Conservation (phyloP, 1,284 basidiomycete genomes). For the Tilletia setariae region DNA sequence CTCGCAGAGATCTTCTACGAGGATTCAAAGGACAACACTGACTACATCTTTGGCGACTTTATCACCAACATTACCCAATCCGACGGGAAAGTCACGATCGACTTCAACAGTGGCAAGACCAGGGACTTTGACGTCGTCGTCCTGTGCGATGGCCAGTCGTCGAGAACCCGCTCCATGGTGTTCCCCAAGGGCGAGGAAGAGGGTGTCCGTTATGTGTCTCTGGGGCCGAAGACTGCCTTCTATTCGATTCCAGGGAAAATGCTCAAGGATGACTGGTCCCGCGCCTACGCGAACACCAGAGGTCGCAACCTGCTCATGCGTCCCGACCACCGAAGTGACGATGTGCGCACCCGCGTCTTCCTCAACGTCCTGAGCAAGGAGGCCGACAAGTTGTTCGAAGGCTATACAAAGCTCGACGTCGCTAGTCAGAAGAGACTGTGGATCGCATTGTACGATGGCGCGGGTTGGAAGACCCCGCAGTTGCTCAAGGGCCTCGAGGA, state of each 20-base stretch:
- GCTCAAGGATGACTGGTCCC: slow-evolving; percentile 26
- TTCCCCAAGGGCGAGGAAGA: slow-evolving; percentile 23
- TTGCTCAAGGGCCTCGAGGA: slow-evolving; percentile 23
- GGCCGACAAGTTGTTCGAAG: neutral
- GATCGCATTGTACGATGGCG: slow-evolving; percentile 19
- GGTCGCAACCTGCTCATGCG: slow-evolving; percentile 20
- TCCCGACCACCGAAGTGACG: slow-evolving; percentile 29
- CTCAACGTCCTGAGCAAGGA: slow-evolving; percentile 15
- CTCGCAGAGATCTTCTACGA: slow-evolving; percentile 29
- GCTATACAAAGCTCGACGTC: neutral
- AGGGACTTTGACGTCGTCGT: slow-evolving; percentile 31
- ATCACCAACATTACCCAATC: slow-evolving; percentile 26
- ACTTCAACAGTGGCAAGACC: slow-evolving; percentile 22
- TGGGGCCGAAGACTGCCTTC: slow-evolving; percentile 23
- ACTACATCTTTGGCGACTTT: slow-evolving; percentile 27
- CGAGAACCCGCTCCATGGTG: slow-evolving; percentile 26
- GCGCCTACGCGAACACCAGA: slow-evolving; percentile 21
- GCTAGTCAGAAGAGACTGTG: slow-evolving; percentile 25
- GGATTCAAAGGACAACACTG: slow-evolving; percentile 21
- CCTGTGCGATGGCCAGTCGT: slow-evolving; percentile 37
- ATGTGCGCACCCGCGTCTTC: slow-evolving; percentile 18
- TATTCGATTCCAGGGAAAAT: slow-evolving; percentile 23
- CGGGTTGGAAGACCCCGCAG: slow-evolving; percentile 25
- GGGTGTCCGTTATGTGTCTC: slow-evolving; percentile 16
- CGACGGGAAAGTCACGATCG: slow-evolving; percentile 19